Evolutionary conservation across 176 grass and related monocot genomes (phyloP), one percentile per base, ranked within the genome.

Genomic region (Hordeum marinum): DNA sequence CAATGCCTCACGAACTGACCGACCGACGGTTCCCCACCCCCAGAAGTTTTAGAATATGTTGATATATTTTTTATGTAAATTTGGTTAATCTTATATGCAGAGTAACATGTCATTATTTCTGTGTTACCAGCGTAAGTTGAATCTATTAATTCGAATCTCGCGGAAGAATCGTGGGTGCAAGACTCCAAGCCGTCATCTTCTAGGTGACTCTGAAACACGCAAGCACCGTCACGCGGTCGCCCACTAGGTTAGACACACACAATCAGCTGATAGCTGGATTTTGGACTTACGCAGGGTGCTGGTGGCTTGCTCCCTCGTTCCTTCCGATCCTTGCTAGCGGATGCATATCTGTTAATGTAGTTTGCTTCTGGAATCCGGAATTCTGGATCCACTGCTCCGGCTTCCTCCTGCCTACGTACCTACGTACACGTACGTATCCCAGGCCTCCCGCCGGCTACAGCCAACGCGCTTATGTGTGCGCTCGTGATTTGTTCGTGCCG

Each of bases 201-300:
- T 48, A 14, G n/a, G 7, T 74, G 71, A 74, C 71, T 74, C 12
- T 50, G 42, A 74, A 74, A 74, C 71, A 74, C 71, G 71, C 45
- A 73, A 27, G 70, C 70, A 42, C 70, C 24, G 70, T 43, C 39
- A 43, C n/a, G 39, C 39, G 68, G 68, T 73, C 70, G 23, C 42
- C 41, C 23, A 73, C 23, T 17, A 46, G 41, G n/a, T 72, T 46
- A 45, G 45, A 48, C 6, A 71, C 71, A 31, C 40, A 21, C 45
- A 18, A 74, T 15, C 71, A 31, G 3, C 14, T 50, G 45, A 18
- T 74, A 74, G 71, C 71, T 74, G 25, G 41, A 29, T 14, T 74
- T 50, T 50, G 71, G 71, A 74, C 17, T 74, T 11, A 45, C 40
- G 23, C 40, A 72, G 6, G 23, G 37, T 25, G 69, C 69, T 46